phyloP scores from a whole-genome alignment of 2,329 filamentous ascomycete genomes.

The Fusarium sororula region DNA sequence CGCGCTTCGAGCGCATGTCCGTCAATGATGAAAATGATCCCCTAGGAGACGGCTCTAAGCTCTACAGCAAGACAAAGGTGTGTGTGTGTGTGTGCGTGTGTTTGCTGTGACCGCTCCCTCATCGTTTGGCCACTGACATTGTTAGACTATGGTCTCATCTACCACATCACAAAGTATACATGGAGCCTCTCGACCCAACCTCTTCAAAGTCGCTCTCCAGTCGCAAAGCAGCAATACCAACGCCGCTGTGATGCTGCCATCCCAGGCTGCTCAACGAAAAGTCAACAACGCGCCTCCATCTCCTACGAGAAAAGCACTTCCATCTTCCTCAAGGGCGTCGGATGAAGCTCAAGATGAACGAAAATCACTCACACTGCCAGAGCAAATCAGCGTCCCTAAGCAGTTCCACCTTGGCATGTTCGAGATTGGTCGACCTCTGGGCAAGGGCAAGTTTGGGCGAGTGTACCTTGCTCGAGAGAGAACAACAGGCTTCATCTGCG shows the following conservation, averaged over 20 bases:
- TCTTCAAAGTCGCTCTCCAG: slow-evolving; percentile 87
- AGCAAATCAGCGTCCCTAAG: slow-evolving; percentile 66
- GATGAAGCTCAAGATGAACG: slow-evolving; percentile 64
- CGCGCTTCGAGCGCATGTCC: slow-evolving; percentile 88
- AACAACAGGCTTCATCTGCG: slow-evolving; percentile 81
- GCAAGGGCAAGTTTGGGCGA: slow-evolving; percentile 88
- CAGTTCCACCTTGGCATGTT: slow-evolving; percentile 93
- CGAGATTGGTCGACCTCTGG: slow-evolving; percentile 86
- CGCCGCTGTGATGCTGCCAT: slow-evolving; percentile 72
- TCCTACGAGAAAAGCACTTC: slow-evolving; percentile 61
- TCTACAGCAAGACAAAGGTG: slow-evolving; percentile 76
- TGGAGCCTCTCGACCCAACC: slow-evolving; percentile 75
- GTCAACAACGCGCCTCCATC: slow-evolving; percentile 55
- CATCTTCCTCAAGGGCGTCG: slow-evolving; percentile 51
- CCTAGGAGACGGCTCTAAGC: slow-evolving; percentile 59
- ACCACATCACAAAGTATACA: slow-evolving; percentile 56
- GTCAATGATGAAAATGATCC: slow-evolving; percentile 88
- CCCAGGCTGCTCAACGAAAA: slow-evolving; percentile 69
- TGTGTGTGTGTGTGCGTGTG: slow-evolving; percentile 56
- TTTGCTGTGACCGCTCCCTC: background rate
- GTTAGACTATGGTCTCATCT: slow-evolving; percentile 46
- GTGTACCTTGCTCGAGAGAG: slow-evolving; percentile 86
- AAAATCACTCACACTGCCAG: slow-evolving; percentile 61
- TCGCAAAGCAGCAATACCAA: slow-evolving; percentile 75
- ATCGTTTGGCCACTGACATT: slow-evolving; percentile 46